A percentile compares a stretch with the other conserved stretches of the same genome.
These are phyloP conservation scores for Neostapfia colusana DNA, from an alignment of 176 grass and related monocot genomes.

Conservation along the genomic window DNA sequence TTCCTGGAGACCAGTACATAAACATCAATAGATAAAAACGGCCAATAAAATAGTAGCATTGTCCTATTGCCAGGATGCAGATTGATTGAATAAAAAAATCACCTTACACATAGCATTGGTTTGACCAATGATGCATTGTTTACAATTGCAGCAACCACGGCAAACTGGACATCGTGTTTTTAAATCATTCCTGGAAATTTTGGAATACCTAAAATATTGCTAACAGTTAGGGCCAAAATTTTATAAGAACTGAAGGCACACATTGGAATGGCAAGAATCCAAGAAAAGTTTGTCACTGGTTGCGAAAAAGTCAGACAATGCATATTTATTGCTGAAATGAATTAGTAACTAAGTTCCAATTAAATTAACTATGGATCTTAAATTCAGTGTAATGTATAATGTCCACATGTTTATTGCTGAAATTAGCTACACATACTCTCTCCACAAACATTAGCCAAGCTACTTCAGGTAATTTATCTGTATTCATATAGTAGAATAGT, in stretches of 20 bases:
- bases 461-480: constrained; percentile 11
- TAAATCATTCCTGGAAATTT: constrained; percentile 72
- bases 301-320: neutral
- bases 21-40: constrained; percentile 27
- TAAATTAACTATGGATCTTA: neutral
- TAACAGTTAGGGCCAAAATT: constrained; percentile 28
- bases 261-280: neutral
- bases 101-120: constrained; percentile 53
- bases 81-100: constrained; percentile 22
- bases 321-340: too few species aligned
- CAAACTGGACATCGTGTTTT: constrained; percentile 76
- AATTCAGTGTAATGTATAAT: constrained; percentile 6
- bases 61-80: constrained; percentile 3
- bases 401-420: constrained; percentile 15
- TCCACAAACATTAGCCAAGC: neutral
- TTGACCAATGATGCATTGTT: constrained; percentile 47
- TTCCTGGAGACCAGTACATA: constrained; percentile 54
- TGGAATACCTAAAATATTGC: constrained; percentile 65
- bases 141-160: constrained; percentile 67
- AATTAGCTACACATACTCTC: neutral
- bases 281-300: constrained; percentile 1
- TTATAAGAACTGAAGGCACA: constrained; percentile 32
- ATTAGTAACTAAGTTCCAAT: neutral
- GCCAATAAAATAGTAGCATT: neutral
- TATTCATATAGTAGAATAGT: neutral